Percentiles rank a stretch among this genome's conserved stretches.
Conservation (phyloP, 2,329 filamentous ascomycete species). For the Ophiocordyceps unilateralis region DNA sequence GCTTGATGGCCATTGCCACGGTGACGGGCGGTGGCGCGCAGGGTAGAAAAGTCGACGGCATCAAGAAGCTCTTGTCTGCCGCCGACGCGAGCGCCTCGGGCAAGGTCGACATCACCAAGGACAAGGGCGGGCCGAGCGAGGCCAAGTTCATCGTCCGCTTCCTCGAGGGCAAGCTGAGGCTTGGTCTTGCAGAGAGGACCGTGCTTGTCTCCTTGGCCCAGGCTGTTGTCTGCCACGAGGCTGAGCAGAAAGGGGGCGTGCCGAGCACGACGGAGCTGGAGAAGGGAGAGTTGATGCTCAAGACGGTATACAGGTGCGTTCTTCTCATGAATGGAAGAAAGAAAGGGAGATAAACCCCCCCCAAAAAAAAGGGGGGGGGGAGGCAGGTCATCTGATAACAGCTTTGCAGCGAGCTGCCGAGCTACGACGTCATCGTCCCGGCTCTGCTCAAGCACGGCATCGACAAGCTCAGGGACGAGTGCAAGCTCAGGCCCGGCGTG, state of each 20-base stretch:
- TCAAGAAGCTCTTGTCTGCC: constrained; percentile 90
- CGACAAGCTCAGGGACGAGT: constrained; percentile 62
- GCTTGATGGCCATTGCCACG: constrained; percentile 75
- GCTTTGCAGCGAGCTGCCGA: constrained; percentile 63
- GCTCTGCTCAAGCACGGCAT: constrained; percentile 78
- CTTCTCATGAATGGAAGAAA: too few relatives aligned
- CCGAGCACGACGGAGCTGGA: constrained; percentile 63
- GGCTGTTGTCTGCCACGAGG: constrained; percentile 72
- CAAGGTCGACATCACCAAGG: constrained; percentile 77
- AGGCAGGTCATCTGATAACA: not conserved
- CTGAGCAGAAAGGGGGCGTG: constrained; percentile 48
- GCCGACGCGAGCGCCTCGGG: constrained; percentile 58
- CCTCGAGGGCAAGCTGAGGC: constrained; percentile 79
- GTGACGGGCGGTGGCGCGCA: constrained; percentile 76
- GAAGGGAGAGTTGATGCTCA: constrained; percentile 70
- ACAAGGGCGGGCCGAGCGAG: constrained; percentile 88
- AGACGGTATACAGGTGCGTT: constrained; percentile 68
- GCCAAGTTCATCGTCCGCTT: constrained; percentile 89
- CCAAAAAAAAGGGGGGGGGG: not conserved
- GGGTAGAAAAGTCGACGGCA: constrained; percentile 76
- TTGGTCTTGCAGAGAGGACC: constrained; percentile 83
- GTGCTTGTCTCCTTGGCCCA: constrained; percentile 82
- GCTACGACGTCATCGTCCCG: constrained; percentile 88
- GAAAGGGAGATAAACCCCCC: too few relatives aligned
- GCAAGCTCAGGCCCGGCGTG: constrained; percentile 83